A percentile compares a stretch with the other conserved stretches of the same genome.
These are phyloP conservation scores for Parietaria judaica DNA, from an alignment of 306 rosid genomes.

Conservation along the genomic window DNA sequence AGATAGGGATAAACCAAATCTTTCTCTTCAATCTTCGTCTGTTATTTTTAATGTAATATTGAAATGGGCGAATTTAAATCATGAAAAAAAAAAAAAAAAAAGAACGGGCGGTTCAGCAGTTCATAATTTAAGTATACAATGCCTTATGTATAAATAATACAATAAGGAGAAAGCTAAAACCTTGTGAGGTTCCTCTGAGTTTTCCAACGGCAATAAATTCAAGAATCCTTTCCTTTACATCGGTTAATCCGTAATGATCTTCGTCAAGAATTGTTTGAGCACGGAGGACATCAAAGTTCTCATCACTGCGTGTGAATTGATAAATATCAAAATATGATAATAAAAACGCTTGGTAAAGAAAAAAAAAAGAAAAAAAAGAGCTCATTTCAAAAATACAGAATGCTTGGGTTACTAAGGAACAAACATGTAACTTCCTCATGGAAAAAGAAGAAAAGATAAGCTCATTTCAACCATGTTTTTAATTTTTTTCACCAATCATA, in stretches of 20 bases:
- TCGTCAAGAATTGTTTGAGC: constrained; percentile 95
- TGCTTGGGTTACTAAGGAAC: not conserved
- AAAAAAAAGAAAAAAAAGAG: no score
- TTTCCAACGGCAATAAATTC: constrained; percentile 98
- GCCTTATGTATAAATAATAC: not conserved
- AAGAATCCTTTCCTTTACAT: constrained; percentile 94
- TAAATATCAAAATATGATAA: not conserved
- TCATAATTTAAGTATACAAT: constrained; percentile 2
- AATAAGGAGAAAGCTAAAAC: constrained; percentile 32
- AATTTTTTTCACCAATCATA: no score
- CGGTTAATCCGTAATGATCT: constrained; percentile 94
- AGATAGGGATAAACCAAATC: no score
- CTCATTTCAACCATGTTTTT: no score
- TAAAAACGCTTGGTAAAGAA: no score
- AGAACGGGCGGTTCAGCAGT: not conserved
- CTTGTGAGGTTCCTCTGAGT: constrained; percentile 93
- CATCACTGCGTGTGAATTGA: constrained; percentile 55
- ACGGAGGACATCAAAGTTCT: constrained; percentile 83
- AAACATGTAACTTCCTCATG: constrained; percentile 97
- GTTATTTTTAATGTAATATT: no score
- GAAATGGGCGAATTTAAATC: no score
- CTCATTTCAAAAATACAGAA: no score
- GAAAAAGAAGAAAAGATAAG: constrained; percentile 17
- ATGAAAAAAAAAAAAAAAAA: no score
- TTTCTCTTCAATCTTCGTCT: no score